Base-by-base conservation (phyloP, 2,329 filamentous ascomycete genomes). In the Claviceps arundinis region DNA sequence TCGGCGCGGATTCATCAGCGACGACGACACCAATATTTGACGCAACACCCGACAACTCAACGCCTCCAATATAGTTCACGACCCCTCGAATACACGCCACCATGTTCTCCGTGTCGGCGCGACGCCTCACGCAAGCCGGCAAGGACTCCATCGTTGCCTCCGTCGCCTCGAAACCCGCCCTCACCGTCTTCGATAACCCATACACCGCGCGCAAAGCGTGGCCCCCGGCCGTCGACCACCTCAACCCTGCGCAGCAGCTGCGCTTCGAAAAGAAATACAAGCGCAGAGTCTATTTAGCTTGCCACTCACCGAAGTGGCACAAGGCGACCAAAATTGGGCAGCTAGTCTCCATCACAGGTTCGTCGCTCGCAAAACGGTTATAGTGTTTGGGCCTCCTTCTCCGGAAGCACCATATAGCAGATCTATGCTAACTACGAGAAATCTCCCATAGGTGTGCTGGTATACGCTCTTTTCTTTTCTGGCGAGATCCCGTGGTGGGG, bases 201-300 rank as follows among this genome's bases (percentile, higher is more conserved):
- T 83, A 80, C 69, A 78, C 73, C 61, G 78, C 81, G 48, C 84
- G 86, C 68, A 86, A 84, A 63, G 71, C 80, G 57, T 91, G 87
- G 87, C 87, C 87, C 53, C 87, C 87, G 13, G 82, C 89, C 66
- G 86, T 91, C 67, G 70, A 74, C 56, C 77, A 80, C 62, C 76
- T 91, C 54, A 80, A 80, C 40, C 70, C 74, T 47, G 85, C 85
- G 65, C 81, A 89, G 62, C 83, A 90, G 67, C 85, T 90, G 64
- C 77, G 81, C 44, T 83, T 89, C 59, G 87, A 91, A 72, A 82
- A 85, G 65, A 83, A 85, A 63, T 90, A 85, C 69, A 85, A 88
- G 68, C 76, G 87, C 50, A 76, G 87, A 51, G 68, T 85, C 26
- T 74, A 75, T 53, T 67, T 86, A 58, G 78, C 80, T 59, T 78